Percentiles rank a stretch among this genome's conserved stretches.
These are phyloP conservation scores for Penicillium sumatraense DNA, from an alignment of 2,329 filamentous ascomycete genomes.

Conservation along the genomic window DNA sequence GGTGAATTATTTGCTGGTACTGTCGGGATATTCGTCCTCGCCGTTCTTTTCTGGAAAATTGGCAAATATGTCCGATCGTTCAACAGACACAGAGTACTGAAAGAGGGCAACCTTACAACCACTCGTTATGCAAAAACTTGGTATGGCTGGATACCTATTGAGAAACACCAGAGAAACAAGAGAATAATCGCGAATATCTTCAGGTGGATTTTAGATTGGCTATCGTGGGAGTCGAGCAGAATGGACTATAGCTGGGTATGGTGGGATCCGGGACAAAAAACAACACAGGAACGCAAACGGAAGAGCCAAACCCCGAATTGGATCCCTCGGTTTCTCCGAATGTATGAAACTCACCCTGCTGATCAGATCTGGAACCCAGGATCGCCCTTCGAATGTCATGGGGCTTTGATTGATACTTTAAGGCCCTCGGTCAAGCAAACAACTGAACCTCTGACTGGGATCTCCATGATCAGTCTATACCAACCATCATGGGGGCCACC, in stretches of 20 bases:
- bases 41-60: conserved; percentile 45
- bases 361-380: conserved; percentile 34
- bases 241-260: conserved; percentile 46
- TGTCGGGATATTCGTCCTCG: conserved; percentile 42
- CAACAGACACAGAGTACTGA: conserved; percentile 38
- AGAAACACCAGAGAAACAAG: conserved; percentile 38
- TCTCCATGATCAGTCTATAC: not conserved
- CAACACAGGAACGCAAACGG: conserved; percentile 23
- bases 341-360: conserved; percentile 29
- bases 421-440: not conserved
- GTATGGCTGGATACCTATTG: conserved; percentile 46
- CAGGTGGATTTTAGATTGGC: conserved; percentile 27
- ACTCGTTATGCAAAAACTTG: conserved; percentile 46
- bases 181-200: conserved; percentile 23
- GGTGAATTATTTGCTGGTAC: conserved; percentile 41
- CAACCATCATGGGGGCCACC: not conserved
- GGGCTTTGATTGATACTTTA: not conserved
- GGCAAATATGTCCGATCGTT: conserved; percentile 43
- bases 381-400: conserved; percentile 8
- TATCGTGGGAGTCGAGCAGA: conserved; percentile 40
- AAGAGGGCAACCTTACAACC: conserved; percentile 33
- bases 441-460: not conserved
- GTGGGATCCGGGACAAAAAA: conserved; percentile 44
- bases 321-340: conserved; percentile 32
- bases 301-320: conserved; percentile 23